Base-by-base conservation (phyloP, 2,329 filamentous ascomycete genomes). In the Bisporella sp. region DNA sequence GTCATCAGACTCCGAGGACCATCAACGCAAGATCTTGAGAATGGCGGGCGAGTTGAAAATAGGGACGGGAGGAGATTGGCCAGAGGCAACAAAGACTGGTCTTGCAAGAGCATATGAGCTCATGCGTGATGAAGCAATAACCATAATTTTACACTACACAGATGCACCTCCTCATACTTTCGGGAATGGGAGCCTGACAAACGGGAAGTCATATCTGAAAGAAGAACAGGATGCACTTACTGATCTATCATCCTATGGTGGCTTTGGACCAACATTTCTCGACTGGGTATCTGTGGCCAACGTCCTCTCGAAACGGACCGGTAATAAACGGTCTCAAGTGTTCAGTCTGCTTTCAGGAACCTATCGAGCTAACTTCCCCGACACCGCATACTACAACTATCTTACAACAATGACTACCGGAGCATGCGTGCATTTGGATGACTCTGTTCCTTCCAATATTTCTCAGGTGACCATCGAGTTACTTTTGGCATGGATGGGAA, bases 11-110 rank as follows among this genome's bases (percentile, higher is more conserved):
- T 41, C 47, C 5, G 11, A 46, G 13, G 44, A 31, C 31, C 31
- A 21, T 28, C 6, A 13, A n/a, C 40, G 47, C 5, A 51, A 54
- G 29, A 37, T 54, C 12, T 33, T 56, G 9, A 43, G 31, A 12
- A 49, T 35, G n/a, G 54, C 51, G 13, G 52, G 48, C 37, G 35
- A 41, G 1, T 35, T 56, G 8, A 30, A 48, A 12, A 47, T 49
- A 8, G 47, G 46, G 3, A 49, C 52, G 6, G 51, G 52, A 5
- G 52, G 52, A 1, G 54, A 57, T 37, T 46, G 51, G 8, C 54
- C 56, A 28, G 56, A 58, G 41, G 56, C 56, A 11, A 57, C 47
- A 1, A 58, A 58, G 37, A 58, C 56, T 5, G 56, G 54, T 4
- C 31, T 58, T 5, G 56, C 54, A 9, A 49, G 50, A 46, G 52